A percentile compares a stretch with the other conserved stretches of the same genome.
phyloP scores from a whole-genome alignment of 1,284 basidiomycete species.

The Omphalotus olearius region DNA sequence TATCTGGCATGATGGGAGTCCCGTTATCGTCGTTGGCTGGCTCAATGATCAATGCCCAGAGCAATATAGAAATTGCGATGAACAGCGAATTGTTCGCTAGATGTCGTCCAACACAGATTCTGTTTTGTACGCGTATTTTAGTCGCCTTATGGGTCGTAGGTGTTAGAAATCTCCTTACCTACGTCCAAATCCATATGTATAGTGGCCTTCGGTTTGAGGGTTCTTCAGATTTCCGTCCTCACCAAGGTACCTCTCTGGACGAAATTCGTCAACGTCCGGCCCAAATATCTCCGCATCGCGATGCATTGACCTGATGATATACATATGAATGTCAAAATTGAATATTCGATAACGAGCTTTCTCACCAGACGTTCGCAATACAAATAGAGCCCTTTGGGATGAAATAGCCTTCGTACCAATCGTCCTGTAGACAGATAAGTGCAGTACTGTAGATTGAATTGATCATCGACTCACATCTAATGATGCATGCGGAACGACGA shows the following conservation, averaged over 20 bases:
- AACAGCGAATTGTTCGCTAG: constrained; percentile 10
- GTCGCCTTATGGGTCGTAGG: background rate
- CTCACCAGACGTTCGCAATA: constrained; percentile 6
- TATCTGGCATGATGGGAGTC: background rate
- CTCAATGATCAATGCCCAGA: constrained; percentile 9
- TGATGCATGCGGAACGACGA: constrained; percentile 4
- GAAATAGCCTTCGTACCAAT: constrained; percentile 8
- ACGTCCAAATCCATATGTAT: constrained; percentile 6
- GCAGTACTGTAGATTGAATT: too few relatives aligned
- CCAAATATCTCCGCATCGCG: constrained; percentile 5
- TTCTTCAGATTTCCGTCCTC: background rate
- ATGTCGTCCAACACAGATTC: constrained; percentile 8
- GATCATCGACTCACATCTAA: background rate
- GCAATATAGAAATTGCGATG: constrained; percentile 3
- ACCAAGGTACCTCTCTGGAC: constrained; percentile 2
- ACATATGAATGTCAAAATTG: background rate
- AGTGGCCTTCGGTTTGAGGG: constrained; percentile 3
- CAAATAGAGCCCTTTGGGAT: constrained; percentile 8
- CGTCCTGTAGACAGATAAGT: background rate
- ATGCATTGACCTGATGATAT: constrained; percentile 7
- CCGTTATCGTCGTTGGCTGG: constrained; percentile 1
- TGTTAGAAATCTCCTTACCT: background rate
- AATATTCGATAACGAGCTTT: background rate
- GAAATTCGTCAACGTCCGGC: constrained; percentile 3
- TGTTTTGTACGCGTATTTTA: background rate